Base-by-base conservation (phyloP, 257 asterid genomes). In the Marsdenia floribunda region DNA sequence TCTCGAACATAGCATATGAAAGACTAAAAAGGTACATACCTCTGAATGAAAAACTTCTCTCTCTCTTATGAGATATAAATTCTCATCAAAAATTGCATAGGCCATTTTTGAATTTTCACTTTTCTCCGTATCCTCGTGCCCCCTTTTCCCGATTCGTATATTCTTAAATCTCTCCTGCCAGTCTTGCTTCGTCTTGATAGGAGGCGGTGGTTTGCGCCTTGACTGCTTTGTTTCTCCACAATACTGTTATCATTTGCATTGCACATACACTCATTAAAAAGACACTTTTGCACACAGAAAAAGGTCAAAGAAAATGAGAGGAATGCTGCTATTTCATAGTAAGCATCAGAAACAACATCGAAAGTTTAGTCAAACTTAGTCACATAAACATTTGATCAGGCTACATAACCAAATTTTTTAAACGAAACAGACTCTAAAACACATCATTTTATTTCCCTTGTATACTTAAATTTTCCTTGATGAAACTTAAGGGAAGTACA, bases 131-230 rank as follows among this genome's bases (percentile, higher is more conserved):
- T 88, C 93, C 82, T 89, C 90, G 15, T 83, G 78, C 75, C 93
- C 93, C 76, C 63, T 88, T 81, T 85, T 94, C 46, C 99, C 94
- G 77, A 85, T 81, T 77, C 96, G 81, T 29, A 95, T 80, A 77
- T 84, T 90, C 81, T 88, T 86, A 42, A 95, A 85, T 80, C 89
- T 87, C 82, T 88, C 96, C 18, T 89, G 97, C 99, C 97, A 95
- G 67, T 95, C 97, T 73, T 79, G 91, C 88, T 90, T 92, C 77
- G 89, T 85, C 84, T 90, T 92, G 74, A 88, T 87, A 54, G 93
- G 96, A 50, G 79, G 76, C 37, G 92, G 97, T 42, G 92, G 97
- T 84, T 86, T 87, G 76, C 73, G 68, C 85, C 84, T 86, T 79
- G 78, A 82, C 76, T 78, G 83, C 75, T 84, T 87, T 71, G 55